Base-by-base conservation (phyloP, 139 green algal species). In the Chlorella sorokiniana region DNA sequence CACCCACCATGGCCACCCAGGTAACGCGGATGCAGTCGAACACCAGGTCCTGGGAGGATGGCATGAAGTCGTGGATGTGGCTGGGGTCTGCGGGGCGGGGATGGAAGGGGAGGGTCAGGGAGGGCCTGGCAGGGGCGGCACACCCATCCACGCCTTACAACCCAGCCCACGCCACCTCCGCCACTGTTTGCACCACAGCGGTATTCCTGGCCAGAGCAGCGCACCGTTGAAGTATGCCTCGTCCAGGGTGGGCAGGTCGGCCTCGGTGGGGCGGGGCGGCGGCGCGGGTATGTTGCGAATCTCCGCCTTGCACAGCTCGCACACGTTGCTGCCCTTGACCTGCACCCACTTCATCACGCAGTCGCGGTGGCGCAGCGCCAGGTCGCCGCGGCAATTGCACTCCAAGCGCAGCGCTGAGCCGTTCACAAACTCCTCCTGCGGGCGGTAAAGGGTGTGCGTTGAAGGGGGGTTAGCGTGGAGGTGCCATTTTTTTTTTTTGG, bases 11-110 rank as follows among this genome's bases (percentile, higher is more conserved):
- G 69, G 87, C 83, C 42, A 96, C 79, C 94, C 94, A 97, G 2
- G 87, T 93, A 51, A 96, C 89, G 40, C 94, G 81, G 25, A 97
- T 90, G 83, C 87, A 95, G 79, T 97, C 93, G 77, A 97, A 97
- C 23, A 95, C 64, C 35, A 96, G 88, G 77, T 95, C 93, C 14
- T 90, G 88, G 48, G 38, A 65, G 61, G 45, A 70, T 42, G 88
- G 90, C 67, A 84, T 84, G 75, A 86, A 79, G 31, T 81, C 74
- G 35, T 56, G 35, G 31, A 79, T 79, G 27, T 76, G 84, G 61
- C 45, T 45, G 22, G 69, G 45, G 61, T 86, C 79, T 83, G 69
- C 69, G 51, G 38, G 20, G 48, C 27, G 29, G 18, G 40, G 29
- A 54, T 10, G 42, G 23, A 4, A 37, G 29, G 31, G 37, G 41